phyloP scores from a whole-genome alignment of 2,329 filamentous ascomycete genomes.

The Sclerotinia borealis region DNA sequence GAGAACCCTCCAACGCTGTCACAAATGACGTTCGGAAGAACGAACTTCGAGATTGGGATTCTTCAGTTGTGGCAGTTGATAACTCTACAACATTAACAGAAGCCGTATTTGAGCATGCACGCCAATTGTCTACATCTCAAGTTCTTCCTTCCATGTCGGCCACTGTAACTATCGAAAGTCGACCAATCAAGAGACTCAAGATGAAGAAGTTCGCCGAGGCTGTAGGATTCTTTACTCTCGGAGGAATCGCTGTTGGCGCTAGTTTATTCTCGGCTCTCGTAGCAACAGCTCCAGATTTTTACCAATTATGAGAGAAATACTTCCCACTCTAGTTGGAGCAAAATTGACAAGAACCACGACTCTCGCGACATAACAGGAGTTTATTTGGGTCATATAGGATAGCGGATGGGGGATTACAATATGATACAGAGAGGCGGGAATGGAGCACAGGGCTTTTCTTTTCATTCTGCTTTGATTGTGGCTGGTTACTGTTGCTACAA shows the following conservation, averaged over 20 bases:
- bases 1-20: neutral
- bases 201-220: constrained; percentile 24
- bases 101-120: neutral
- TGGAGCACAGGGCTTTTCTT: neutral
- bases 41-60: constrained; percentile 26
- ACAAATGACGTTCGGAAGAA: constrained; percentile 18
- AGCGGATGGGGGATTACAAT: neutral
- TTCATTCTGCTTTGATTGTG: neutral
- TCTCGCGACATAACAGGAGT: neutral
- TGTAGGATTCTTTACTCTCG: constrained; percentile 32
- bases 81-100: neutral
- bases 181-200: constrained; percentile 29
- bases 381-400: neutral
- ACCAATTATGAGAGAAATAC: constrained; percentile 15
- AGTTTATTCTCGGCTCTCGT: constrained; percentile 35
- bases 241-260: constrained; percentile 33
- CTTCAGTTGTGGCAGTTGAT: neutral
- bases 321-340: neutral
- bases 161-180: constrained; percentile 12
- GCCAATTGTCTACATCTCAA: neutral
- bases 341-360: neutral
- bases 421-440: neutral
- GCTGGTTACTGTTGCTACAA: neutral
- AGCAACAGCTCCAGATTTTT: constrained; percentile 34
- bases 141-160: neutral